These are phyloP conservation scores for Prunus dulcis DNA, from an alignment of 306 rosid species.

Conservation along the genomic window DNA sequence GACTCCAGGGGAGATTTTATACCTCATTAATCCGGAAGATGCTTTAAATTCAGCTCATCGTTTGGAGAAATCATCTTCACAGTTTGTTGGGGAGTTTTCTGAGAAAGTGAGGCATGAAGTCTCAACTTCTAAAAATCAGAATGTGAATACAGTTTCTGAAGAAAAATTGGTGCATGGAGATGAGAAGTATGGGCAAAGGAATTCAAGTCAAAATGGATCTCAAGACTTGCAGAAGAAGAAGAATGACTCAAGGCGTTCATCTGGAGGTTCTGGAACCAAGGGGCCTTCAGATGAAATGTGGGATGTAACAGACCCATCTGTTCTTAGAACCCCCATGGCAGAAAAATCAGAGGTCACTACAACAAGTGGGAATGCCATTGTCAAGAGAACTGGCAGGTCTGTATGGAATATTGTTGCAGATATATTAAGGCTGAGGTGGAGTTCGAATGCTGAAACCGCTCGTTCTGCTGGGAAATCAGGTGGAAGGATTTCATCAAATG, in stretches of 20 bases:
- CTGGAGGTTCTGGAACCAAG: conserved; percentile 61
- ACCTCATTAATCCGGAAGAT: conserved; percentile 47
- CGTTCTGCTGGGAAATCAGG: conserved; percentile 47
- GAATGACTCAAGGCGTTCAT: conserved; percentile 39
- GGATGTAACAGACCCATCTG: conserved; percentile 55
- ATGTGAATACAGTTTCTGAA: conserved; percentile 34
- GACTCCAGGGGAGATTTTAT: conserved; percentile 31
- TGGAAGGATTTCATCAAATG: conserved; percentile 56
- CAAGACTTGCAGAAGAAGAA: conserved; percentile 42
- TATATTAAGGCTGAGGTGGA: conserved; percentile 69
- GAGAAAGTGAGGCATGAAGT: conserved; percentile 58
- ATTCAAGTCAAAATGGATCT: conserved; percentile 28
- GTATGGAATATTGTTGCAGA: conserved; percentile 61
- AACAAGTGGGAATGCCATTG: conserved; percentile 39
- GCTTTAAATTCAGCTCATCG: conserved; percentile 59
- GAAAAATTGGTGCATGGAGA: conserved; percentile 30
- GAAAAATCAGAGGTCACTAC: conserved; percentile 42
- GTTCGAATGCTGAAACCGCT: conserved; percentile 46
- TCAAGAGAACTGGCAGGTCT: conserved; percentile 73
- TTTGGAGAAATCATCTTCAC: conserved; percentile 57
- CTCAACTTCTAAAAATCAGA: conserved; percentile 41
- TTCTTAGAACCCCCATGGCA: conserved; percentile 31
- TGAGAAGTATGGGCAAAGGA: conserved; percentile 29
- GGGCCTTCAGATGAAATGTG: conserved; percentile 83
- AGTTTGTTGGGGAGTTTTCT: conserved; percentile 60